A percentile compares a stretch with the other conserved stretches of the same genome.
These are phyloP conservation scores for Pestalotiopsis sp. DNA, from an alignment of 2,329 filamentous ascomycete genomes.

Conservation along the genomic window DNA sequence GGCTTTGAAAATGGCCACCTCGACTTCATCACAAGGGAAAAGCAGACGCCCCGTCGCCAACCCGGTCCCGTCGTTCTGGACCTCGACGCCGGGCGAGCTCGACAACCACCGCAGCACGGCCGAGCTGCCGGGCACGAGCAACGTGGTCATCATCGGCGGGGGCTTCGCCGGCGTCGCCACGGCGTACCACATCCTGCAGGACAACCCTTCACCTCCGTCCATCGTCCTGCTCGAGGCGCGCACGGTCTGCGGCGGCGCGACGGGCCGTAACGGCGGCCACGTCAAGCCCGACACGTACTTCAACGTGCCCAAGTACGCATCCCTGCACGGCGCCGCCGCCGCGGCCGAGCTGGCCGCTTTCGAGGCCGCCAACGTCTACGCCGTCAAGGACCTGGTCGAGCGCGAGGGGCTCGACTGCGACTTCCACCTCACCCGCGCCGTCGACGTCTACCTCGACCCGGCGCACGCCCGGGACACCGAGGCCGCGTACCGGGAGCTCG, in stretches of 20 bases:
- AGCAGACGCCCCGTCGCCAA: constrained; percentile 20
- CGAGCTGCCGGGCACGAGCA: constrained; percentile 47
- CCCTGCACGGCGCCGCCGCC: constrained; percentile 27
- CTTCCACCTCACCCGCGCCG: constrained; percentile 40
- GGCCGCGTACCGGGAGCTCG: constrained; percentile 22
- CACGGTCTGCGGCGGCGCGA: constrained; percentile 31
- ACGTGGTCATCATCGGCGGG: constrained; percentile 56
- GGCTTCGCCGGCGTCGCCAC: constrained; percentile 55
- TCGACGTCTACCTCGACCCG: constrained; percentile 22
- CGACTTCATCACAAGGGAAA: background rate
- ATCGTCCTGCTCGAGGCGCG: constrained; percentile 31
- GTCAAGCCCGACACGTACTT: constrained; percentile 37
- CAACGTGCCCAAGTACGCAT: constrained; percentile 23
- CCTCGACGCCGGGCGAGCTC: constrained; percentile 52
- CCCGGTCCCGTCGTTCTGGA: constrained; percentile 54
- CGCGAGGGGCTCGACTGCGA: constrained; percentile 45
- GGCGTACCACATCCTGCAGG: constrained; percentile 47
- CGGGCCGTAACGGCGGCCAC: constrained; percentile 31
- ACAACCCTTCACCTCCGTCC: constrained; percentile 26
- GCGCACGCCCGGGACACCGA: constrained; percentile 1
- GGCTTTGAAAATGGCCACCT: background rate
- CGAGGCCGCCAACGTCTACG: constrained; percentile 28
- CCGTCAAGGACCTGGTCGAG: constrained; percentile 39
- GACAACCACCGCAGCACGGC: constrained; percentile 52
- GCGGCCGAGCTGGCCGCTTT: constrained; percentile 33